Base-by-base conservation (phyloP, 2,329 filamentous ascomycete genomes). In the Phyllosticta paracitricarpa region DNA sequence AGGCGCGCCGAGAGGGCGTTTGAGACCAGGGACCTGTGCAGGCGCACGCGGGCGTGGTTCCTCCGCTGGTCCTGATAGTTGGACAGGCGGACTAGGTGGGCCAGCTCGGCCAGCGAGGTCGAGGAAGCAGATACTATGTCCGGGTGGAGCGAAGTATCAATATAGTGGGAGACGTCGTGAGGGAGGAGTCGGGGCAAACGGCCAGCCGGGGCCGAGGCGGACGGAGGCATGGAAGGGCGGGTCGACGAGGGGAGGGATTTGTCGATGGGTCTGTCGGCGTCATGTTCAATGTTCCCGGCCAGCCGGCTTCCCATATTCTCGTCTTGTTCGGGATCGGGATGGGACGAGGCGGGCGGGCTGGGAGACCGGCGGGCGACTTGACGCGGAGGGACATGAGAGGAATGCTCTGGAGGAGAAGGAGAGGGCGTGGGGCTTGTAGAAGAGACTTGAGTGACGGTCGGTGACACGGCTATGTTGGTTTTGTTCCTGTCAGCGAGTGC, bases 11-110 rank as follows among this genome's bases (percentile, higher is more conserved):
- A 89, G 63, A 91, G 78, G 51, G 88, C 88, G 53, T 87, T 89
- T 22, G 87, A 89, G 59, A 92, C 83, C 64, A 92, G 78, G 70
- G 84, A 89, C 69, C 87, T 82, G 72, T 91, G 88, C 59, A 94
- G 80, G 62, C 88, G 86, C 65, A 88, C 79, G 66, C 89, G 82
- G 54, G 86, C 88, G 70, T 87, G 86, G 65, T 83, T 81, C 75
- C 88, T 84, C 79, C 89, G 89, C 79, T 88, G 87, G 79, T 90
- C 87, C 75, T 93, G 89, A 72, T 91, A 91, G 69, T 86, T 88
- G 71, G 88, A 88, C 64, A 91, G 78, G 64, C 88, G 85, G 65
- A 91, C 87, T 68, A 92, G 76, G 72, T 91, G 88, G 58, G 88
- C 88, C 66, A 93, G 82, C 74, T 92, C 88, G 69, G 89, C 85